Evolutionary conservation across 2,329 filamentous ascomycete genomes (phyloP), one percentile per base, ranked within the genome.

Genomic region (Pyricularia sp.): DNA sequence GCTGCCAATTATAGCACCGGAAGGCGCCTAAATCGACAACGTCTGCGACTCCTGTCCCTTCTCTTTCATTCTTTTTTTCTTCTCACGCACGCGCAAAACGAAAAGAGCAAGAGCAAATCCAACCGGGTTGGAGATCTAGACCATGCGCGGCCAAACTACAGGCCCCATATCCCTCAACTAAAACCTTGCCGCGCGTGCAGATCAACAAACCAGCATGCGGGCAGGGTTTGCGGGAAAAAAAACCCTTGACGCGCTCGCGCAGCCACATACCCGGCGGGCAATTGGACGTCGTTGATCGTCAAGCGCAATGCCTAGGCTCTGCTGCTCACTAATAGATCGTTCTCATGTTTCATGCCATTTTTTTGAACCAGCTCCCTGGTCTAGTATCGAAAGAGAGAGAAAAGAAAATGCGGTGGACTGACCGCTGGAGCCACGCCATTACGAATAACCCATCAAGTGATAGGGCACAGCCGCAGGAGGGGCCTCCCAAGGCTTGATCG

Each of bases 21-120:
- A 14, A 63, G 67, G 67, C 67, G 67, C 59, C 67, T 50, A 64
- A 64, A 30, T 17, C 67, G 14, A 68, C 67, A 61, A 64, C 59
- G 55, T 67, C 66, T 68, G 55, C 64, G 23, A n/a, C 14, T 68
- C 50, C 64, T 68, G 36, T 68, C 30, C n/a, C 10, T 64, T 30
- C 20, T 61, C 42, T 26, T 64, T 63, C 65, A 11, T 25, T 12
- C 36, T 30, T 20, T 61, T 42, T 14, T 50, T 63, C 65, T 17
- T 25, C 10, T 30, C 30, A 28, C 61, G 67, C 64, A 10, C 66
- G 64, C 61, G 55, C 59, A 69, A 66, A 70, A 33, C 12, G 6
- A 36, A 36, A 14, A 36, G 33, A 61, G 17, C 14, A 50, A n/a
- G 42, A 50, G 20, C 42, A 50, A 50, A 20, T n/a, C 42, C 17